phyloP scores from a whole-genome alignment of 495 filamentous ascomycete species.

The Neurospora sp. region DNA sequence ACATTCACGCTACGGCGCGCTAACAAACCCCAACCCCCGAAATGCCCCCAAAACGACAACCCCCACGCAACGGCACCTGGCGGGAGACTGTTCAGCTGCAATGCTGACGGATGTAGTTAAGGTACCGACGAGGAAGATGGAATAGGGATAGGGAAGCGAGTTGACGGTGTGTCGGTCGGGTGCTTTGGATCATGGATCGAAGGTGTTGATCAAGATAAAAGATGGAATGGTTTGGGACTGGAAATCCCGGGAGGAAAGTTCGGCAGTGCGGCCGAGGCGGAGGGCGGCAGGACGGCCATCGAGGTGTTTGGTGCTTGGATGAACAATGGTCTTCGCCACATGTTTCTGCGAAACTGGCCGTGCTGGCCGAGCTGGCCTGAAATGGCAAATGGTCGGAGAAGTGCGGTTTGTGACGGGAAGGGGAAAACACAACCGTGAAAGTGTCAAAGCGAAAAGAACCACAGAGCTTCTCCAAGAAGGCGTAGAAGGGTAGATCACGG shows the following conservation, averaged over 20 bases:
- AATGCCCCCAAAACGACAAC: neutral
- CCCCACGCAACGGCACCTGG: too few species aligned
- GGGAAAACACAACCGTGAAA: neutral
- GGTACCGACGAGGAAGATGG: too few species aligned
- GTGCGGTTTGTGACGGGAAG: neutral
- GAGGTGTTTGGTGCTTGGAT: neutral
- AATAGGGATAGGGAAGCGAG: neutral
- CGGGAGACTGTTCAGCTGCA: too few species aligned
- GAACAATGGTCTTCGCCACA: neutral
- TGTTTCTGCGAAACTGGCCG: neutral
- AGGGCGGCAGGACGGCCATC: neutral
- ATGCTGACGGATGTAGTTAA: neutral
- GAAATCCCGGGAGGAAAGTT: neutral
- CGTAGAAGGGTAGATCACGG: neutral
- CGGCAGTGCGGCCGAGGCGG: neutral
- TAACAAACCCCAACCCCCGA: neutral
- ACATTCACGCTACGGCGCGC: neutral
- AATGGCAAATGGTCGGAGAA: neutral
- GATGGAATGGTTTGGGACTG: too few species aligned
- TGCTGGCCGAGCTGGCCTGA: neutral
- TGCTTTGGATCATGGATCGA: neutral
- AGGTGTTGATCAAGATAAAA: neutral
- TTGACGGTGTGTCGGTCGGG: neutral
- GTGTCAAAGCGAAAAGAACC: neutral
- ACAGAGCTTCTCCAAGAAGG: neutral